Conservation (phyloP, 2,329 filamentous ascomycete genomes). For the Botrytis fragariae region DNA sequence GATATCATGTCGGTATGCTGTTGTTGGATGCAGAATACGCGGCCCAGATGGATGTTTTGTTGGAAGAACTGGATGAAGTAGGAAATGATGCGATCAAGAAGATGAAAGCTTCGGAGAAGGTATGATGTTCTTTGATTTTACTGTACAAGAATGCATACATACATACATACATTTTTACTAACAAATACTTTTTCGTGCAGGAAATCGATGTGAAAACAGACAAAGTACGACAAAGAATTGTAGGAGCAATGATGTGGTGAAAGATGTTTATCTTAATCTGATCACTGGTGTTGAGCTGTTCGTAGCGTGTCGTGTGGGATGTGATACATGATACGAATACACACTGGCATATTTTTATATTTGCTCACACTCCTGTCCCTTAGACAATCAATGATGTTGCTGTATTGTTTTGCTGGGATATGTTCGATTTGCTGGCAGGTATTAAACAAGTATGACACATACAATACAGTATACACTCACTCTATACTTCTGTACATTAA, state of each 20-base stretch:
- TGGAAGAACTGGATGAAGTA: conserved; percentile 29
- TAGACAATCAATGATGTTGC: not conserved
- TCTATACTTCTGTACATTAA: not conserved
- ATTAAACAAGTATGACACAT: not conserved
- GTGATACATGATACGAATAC: not conserved
- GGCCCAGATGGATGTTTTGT: conserved; percentile 25
- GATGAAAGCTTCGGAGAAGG: conserved; percentile 35
- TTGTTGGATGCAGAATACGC: conserved; percentile 28
- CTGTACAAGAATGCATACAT: not conserved
- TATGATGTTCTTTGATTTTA: conserved; percentile 8
- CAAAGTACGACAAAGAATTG: conserved; percentile 6
- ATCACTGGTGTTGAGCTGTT: not conserved
- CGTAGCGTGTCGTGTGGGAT: not conserved
- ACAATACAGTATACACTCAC: not conserved
- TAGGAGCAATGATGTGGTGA: conserved; percentile 16
- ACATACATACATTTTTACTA: not conserved
- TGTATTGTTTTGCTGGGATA: not conserved
- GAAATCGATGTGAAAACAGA: conserved; percentile 21
- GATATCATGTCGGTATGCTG: conserved; percentile 30
- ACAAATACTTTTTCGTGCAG: conserved; percentile 13
- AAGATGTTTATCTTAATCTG: not conserved
- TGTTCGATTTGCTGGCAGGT: not conserved
- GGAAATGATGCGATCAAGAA: conserved; percentile 25
- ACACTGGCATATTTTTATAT: not conserved
- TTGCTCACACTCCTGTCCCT: not conserved